Conservation (phyloP, 1,139 yeast species). For the Hyphopichia burtonii region DNA sequence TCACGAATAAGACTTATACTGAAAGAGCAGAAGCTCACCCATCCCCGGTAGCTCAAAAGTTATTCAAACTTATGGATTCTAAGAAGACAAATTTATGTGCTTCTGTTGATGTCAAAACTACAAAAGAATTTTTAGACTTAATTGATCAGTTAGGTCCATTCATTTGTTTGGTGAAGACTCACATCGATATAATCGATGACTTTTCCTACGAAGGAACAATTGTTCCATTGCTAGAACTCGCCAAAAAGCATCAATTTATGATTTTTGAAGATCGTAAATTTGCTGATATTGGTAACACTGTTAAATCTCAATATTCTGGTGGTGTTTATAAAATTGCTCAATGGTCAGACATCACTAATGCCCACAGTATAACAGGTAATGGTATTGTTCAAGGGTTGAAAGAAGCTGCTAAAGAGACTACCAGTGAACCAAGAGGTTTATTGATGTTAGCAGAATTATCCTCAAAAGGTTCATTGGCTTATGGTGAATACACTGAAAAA, state of each 20-base stretch:
- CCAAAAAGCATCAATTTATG: constrained; percentile 77
- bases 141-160: constrained; percentile 85
- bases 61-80: constrained; percentile 70
- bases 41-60: constrained; percentile 76
- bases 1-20: constrained; percentile 46
- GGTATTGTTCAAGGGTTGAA: constrained; percentile 90
- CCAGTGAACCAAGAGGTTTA: constrained; percentile 78
- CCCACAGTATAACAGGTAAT: constrained; percentile 95
- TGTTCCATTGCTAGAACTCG: constrained; percentile 64
- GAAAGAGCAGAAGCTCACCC: constrained; percentile 69
- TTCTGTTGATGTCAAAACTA: constrained; percentile 85
- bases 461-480: constrained; percentile 88
- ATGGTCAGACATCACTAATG: constrained; percentile 98
- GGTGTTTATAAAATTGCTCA: constrained; percentile 86
- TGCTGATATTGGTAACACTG: constrained; percentile 99
- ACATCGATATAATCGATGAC: constrained; percentile 88
- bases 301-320: constrained; percentile 86
- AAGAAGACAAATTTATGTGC: constrained; percentile 93
- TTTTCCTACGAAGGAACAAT: constrained; percentile 80
- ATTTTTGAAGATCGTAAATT: constrained; percentile 96
- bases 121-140: constrained; percentile 67
- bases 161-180: constrained; percentile 91
- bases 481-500: constrained; percentile 82
- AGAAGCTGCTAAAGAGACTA: constrained; percentile 75
- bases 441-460: constrained; percentile 95